Evolutionary conservation across 169 alveolate genomes (phyloP), one percentile per base, ranked within the genome.

Genomic region (Theileria orientalis): DNA sequence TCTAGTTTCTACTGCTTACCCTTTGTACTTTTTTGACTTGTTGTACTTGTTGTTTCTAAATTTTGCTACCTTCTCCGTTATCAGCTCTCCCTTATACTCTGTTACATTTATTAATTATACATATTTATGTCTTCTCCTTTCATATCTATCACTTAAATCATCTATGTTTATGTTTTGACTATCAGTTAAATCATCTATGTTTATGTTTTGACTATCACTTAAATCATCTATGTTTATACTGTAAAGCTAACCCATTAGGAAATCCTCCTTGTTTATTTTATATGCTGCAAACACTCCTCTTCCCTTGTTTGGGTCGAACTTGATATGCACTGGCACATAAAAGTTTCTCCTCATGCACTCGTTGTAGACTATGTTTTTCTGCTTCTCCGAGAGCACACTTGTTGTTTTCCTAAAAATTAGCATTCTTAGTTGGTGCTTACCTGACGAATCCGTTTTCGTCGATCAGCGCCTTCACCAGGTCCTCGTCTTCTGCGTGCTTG

Each of bases 251-350:
- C 87, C 87, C 41, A 90, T 73, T 33, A 92, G 79, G 70, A 92
- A 93, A 42, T 93, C 96, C 25, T 87, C 94, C 74, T 93, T 93
- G 40, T 79, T 49, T 30, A 93, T 84, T 49, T 73, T 74, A 41
- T 90, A 84, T 13, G 96, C 96, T 5, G 96, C 96, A 41, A 85
- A 85, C 5, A 93, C 94, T 9, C 93, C 92, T 56, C 96, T 85
- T 2, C 96, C 96, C 74, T 93, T 93, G 19, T 21, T 59, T 2
- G 77, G 68, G 16, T 49, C 11, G 30, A 68, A 72, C 27, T 72
- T 72, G 23, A 80, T 46, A 14, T 72, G 70, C 3, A 80, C 74
- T 2, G 88, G 88, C 29, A 70, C 84, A 32, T 62, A 80, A 1
- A 72, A 29, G 9, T 72, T 72, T 35, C 88, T 52, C n/a, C 47